phyloP scores from a whole-genome alignment of 2,329 filamentous ascomycete genomes.

The Alternaria tenuissima region DNA sequence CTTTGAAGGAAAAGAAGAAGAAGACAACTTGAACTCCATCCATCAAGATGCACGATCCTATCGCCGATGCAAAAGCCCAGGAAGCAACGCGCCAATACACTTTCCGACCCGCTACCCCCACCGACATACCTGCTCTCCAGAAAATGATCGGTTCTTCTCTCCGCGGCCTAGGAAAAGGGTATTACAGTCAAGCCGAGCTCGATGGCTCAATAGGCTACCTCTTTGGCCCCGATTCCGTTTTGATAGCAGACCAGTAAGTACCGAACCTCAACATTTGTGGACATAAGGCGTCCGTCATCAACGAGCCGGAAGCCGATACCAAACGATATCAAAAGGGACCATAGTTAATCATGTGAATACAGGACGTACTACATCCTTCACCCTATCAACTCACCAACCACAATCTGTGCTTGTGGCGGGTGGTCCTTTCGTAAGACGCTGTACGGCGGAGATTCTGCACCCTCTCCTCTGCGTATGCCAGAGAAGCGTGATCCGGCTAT shows the following conservation, averaged over 20 bases:
- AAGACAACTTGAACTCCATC: no score
- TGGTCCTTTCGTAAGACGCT: constrained; percentile 49
- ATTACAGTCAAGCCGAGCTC: constrained; percentile 46
- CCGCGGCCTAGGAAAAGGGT: constrained; percentile 34
- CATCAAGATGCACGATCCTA: constrained; percentile 31
- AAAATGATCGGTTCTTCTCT: constrained; percentile 42
- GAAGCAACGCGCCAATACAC: constrained; percentile 43
- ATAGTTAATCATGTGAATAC: not conserved
- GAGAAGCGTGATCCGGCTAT: constrained; percentile 36
- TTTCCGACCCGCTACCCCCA: constrained; percentile 39
- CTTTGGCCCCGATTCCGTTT: constrained; percentile 47
- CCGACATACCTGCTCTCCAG: constrained; percentile 43
- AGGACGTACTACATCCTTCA: constrained; percentile 48
- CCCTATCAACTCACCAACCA: constrained; percentile 25
- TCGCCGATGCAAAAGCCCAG: constrained; percentile 42
- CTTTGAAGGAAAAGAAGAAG: no score
- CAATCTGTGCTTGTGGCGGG: constrained; percentile 46
- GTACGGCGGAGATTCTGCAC: constrained; percentile 46
- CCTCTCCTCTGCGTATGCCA: constrained; percentile 40
- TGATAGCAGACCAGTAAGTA: constrained; percentile 40
- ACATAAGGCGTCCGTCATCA: constrained; percentile 14
- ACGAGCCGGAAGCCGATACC: not conserved
- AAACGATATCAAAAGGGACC: not conserved
- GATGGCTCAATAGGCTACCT: constrained; percentile 49
- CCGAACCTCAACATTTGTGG: not conserved